Conservation (phyloP, 768 basidiomycete species). For the Phaffia australis region DNA sequence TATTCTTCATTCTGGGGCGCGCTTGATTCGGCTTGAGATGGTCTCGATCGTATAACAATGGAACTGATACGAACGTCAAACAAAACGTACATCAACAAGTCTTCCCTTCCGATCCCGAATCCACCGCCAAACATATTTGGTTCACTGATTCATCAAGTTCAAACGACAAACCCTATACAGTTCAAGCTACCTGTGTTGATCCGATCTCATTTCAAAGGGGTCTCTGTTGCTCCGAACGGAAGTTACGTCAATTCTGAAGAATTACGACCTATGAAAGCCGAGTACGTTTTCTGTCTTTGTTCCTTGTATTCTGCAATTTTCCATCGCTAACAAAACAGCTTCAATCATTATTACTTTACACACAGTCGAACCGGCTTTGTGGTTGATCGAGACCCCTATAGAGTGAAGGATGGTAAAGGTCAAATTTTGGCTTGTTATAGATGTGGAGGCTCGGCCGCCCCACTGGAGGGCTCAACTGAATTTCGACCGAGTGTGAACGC, state of each 20-base stretch:
- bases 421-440: conserved; percentile 77
- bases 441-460: conserved; percentile 64
- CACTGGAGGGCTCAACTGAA: conserved; percentile 29
- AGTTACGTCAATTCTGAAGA: conserved; percentile 72
- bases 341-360: conserved; percentile 4
- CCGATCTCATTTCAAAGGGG: conserved; percentile 72
- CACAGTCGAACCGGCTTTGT: conserved; percentile 70
- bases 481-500: background rate
- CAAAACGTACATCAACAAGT: conserved; percentile 34
- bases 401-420: conserved; percentile 73
- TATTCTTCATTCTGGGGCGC: too few species aligned
- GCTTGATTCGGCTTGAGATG: conserved; percentile 49
- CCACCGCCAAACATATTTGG: conserved; percentile 29
- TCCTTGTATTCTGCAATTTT: too few species aligned
- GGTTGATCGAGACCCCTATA: conserved; percentile 82
- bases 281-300: conserved; percentile 46
- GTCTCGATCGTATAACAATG: conserved; percentile 56
- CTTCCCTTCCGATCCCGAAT: conserved; percentile 3
- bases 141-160: conserved; percentile 59
- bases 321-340: background rate
- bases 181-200: conserved; percentile 81
- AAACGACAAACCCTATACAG: conserved; percentile 61
- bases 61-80: conserved; percentile 35
- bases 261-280: conserved; percentile 62
- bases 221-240: conserved; percentile 65